Evolutionary conservation across 805 yeast genomes (phyloP).

Genomic region (Priceomyces fermenticarens): DNA sequence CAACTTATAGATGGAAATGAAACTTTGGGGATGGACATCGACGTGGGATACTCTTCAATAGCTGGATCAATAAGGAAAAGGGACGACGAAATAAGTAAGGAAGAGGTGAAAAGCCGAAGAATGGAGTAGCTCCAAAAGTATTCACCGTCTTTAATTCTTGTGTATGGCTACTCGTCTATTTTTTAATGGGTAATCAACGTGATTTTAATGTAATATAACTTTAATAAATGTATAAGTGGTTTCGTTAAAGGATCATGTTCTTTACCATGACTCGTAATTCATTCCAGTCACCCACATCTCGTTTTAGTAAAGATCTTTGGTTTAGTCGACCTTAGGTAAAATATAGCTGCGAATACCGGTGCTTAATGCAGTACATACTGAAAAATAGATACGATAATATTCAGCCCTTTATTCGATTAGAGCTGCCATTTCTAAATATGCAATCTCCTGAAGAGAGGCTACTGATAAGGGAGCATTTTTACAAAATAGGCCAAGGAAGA

Average conservation of each 20-base stretch:
- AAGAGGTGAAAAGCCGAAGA: constrained; percentile 9
- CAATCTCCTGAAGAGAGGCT: constrained; percentile 71
- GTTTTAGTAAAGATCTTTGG: no score
- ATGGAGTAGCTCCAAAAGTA: background rate
- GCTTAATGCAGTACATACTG: no score
- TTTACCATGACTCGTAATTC: no score
- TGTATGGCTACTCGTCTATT: no score
- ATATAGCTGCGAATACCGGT: no score
- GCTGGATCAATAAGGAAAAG: constrained; percentile 32
- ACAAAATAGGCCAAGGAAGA: constrained; percentile 50
- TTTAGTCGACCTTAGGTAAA: no score
- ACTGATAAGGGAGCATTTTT: constrained; percentile 57
- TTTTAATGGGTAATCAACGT: no score
- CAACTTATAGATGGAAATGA: constrained; percentile 12
- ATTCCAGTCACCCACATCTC: no score
- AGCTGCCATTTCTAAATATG: constrained; percentile 39
- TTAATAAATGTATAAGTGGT: no score
- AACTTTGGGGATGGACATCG: constrained; percentile 40
- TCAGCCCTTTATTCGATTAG: background rate
- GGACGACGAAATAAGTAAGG: constrained; percentile 16
- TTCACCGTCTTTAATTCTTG: background rate
- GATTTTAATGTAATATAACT: no score
- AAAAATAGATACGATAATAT: background rate
- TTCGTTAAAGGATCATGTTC: no score
- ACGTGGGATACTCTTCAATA: constrained; percentile 33